phyloP scores from a whole-genome alignment of 257 asterid genomes.

The Cinchona pubescens region DNA sequence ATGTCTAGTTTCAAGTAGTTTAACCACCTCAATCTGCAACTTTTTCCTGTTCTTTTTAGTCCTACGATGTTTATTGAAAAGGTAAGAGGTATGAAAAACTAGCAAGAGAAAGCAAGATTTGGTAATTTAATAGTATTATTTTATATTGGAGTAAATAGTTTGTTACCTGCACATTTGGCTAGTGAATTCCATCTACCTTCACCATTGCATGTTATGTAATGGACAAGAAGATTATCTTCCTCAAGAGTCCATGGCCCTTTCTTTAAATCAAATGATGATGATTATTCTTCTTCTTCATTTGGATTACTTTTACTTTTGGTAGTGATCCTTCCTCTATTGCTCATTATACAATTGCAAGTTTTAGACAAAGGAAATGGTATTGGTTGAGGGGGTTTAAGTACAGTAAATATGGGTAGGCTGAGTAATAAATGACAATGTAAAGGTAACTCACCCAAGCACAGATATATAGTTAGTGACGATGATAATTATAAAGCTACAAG shows the following conservation, averaged over 20 bases:
- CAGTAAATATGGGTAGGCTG: no score
- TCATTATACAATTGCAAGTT: constrained; percentile 29
- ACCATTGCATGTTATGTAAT: constrained; percentile 49
- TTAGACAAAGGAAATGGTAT: background rate
- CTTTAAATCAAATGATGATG: constrained; percentile 40
- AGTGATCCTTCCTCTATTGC: constrained; percentile 10
- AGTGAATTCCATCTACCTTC: constrained; percentile 84
- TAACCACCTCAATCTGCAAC: constrained; percentile 86
- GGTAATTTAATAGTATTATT: no score
- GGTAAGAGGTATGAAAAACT: no score
- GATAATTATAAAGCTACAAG: constrained; percentile 12
- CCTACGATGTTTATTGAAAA: constrained; percentile 34
- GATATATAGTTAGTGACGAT: constrained; percentile 45
- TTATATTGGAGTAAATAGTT: background rate
- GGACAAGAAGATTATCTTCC: constrained; percentile 76
- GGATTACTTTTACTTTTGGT: constrained; percentile 7
- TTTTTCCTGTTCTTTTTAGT: constrained; percentile 80
- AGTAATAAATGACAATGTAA: constrained; percentile 24
- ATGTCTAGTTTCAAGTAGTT: constrained; percentile 82
- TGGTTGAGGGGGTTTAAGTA: no score
- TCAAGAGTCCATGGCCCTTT: constrained; percentile 93
- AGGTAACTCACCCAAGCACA: constrained; percentile 18
- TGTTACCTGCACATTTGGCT: constrained; percentile 66
- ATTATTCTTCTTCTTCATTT: constrained; percentile 33
- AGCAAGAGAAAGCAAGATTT: background rate